phyloP scores from a whole-genome alignment of 2,329 filamentous ascomycete species.

The Fusarium sp. region DNA sequence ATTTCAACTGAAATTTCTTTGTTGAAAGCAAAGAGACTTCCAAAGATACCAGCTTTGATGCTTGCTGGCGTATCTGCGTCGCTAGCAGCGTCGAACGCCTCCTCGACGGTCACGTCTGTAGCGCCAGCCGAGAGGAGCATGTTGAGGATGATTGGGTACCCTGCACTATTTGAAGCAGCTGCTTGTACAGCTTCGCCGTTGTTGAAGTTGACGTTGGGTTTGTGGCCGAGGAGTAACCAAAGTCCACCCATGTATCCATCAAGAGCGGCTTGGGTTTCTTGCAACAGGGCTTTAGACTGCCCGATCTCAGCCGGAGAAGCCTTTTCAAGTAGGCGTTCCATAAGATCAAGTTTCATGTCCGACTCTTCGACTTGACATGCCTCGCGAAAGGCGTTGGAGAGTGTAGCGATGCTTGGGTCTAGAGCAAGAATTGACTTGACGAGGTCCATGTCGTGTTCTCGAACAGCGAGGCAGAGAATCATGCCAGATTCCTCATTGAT shows the following conservation, averaged over 20 bases:
- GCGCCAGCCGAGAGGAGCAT: conserved; percentile 2
- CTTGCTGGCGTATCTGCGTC: not conserved
- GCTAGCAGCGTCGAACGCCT: conserved; percentile 10
- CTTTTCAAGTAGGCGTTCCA: not conserved
- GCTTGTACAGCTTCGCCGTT: not conserved
- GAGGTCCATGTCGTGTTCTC: not conserved
- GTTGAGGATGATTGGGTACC: conserved; percentile 8
- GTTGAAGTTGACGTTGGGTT: conserved; percentile 18
- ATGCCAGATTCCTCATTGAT: not conserved
- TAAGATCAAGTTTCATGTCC: not conserved
- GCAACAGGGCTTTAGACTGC: conserved; percentile 3
- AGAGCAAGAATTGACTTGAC: not conserved
- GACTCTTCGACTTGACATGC: not conserved
- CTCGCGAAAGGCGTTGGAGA: not conserved
- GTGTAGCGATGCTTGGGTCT: not conserved
- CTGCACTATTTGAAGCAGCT: not conserved
- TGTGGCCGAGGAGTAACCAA: conserved; percentile 1
- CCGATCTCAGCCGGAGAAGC: conserved; percentile 8
- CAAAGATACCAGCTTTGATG: conserved; percentile 6
- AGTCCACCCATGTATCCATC: not conserved
- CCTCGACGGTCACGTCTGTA: not conserved
- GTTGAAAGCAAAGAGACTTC: not conserved
- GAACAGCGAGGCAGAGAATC: not conserved
- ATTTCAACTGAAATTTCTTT: not conserved
- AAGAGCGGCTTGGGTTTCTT: conserved; percentile 3